Evolutionary conservation across 225 moss, liverwort and hornwort genomes (phyloP).

Genomic region (Pseudoscleropodium purum): DNA sequence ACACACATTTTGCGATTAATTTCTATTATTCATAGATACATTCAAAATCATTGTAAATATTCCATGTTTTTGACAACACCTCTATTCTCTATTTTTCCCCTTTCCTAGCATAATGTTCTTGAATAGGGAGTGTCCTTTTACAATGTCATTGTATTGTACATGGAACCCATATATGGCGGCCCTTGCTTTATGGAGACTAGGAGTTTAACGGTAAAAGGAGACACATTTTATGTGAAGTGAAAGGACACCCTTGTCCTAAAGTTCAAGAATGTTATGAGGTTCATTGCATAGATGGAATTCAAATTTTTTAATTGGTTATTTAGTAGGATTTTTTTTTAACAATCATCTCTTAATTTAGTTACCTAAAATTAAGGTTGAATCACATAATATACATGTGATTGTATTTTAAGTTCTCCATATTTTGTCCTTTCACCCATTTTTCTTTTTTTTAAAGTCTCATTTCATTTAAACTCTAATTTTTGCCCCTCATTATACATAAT

Average conservation of each 20-base stretch:
- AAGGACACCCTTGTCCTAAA: background rate
- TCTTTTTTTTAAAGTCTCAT: background rate
- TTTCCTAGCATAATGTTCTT: background rate
- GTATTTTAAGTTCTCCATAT: background rate
- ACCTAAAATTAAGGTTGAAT: background rate
- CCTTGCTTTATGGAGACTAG: background rate
- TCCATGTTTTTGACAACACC: background rate
- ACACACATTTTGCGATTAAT: no score
- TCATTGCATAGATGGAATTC: no score
- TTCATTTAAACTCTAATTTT: background rate
- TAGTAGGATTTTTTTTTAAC: no score
- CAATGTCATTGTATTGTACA: accelerated
- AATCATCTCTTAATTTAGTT: background rate
- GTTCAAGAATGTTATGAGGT: background rate
- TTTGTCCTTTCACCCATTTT: background rate
- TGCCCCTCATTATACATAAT: background rate
- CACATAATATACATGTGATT: background rate
- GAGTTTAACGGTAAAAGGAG: background rate
- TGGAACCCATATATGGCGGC: background rate
- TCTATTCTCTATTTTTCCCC: background rate
- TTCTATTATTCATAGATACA: no score
- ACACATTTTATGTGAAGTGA: background rate
- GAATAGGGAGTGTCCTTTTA: background rate
- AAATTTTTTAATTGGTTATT: no score
- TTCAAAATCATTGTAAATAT: background rate